Base-by-base conservation (phyloP, 208 protist species). In the Blastocrithidia nonstop region DNA sequence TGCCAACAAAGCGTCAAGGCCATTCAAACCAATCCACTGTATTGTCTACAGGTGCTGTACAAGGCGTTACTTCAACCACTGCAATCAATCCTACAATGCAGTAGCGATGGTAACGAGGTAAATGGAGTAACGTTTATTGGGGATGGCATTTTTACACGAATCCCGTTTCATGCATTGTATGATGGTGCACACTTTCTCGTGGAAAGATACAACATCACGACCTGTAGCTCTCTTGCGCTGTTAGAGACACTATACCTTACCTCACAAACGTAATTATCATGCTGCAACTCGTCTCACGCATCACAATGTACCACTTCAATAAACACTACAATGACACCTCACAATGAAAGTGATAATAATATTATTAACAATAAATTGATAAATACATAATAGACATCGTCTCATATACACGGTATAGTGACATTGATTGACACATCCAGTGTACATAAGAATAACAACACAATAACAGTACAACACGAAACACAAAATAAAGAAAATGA, bases 141-240 rank as follows among this genome's bases (percentile, higher is more conserved):
- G 22, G 70, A 78, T 28, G 70, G 70, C 47, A 45, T 72, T 33
- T 66, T 78, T 24, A 64, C 42, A 16, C 58, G 63, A 17, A 21
- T 78, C 15, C 70, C 70, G 20, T 78, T 73, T 50, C 64, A 68
- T 37, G 70, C 70, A 16, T 53, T 78, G 45, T 45, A 71, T 44
- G 50, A 66, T 22, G 70, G 70, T 17, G 20, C 43, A 26, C 4
- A 23, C 5, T 66, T 61, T 41, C 52, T 77, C 33, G 52, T 58
- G 1, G 47, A 71, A 46, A 32, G 45, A n/a, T 50, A 45, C 17
- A 53, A 38, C 46, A 51, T 61, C 7, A 61, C 33, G 23, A 66
- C 58, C n/a, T 71, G 61, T 37, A 46, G 54, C 38, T 77, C 68
- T 11, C 55, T 77, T 37, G 51, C 58, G 23, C 40, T 77, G 17